Percentiles rank a stretch among this genome's conserved stretches.
phyloP scores from a whole-genome alignment of 768 basidiomycete species.

The Phaeotremella fagi region DNA sequence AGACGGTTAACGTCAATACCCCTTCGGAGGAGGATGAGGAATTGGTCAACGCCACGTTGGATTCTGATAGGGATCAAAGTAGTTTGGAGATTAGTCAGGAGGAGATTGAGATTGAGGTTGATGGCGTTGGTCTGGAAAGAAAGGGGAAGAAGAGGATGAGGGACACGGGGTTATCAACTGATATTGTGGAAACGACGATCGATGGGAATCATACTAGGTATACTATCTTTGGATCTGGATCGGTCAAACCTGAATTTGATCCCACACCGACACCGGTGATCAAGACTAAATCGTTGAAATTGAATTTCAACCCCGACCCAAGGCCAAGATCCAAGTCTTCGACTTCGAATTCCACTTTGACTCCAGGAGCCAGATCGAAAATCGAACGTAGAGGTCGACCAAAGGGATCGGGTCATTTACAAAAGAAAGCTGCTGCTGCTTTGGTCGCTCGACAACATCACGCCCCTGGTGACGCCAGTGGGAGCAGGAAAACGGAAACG shows the following conservation, averaged over 20 bases:
- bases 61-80: too few species aligned
- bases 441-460: too few species aligned
- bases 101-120: not conserved
- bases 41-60: not conserved
- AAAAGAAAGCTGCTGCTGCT: not conserved
- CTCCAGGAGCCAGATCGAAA: not conserved
- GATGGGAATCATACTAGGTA: too few species aligned
- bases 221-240: not conserved
- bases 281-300: not conserved
- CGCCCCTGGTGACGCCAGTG: too few species aligned
- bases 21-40: not conserved
- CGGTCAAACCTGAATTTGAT: not conserved
- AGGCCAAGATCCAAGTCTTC: not conserved
- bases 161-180: too few species aligned
- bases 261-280: not conserved
- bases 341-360: not conserved
- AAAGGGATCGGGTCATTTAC: not conserved
- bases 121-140: not conserved
- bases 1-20: not conserved
- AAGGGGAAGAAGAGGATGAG: too few species aligned
- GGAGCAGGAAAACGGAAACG: too few species aligned
- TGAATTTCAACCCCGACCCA: not conserved
- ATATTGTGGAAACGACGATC: not conserved
- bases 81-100: not conserved
- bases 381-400: not conserved